Conservation (phyloP, 1,139 yeast genomes). For the Blastobotrys apis region DNA sequence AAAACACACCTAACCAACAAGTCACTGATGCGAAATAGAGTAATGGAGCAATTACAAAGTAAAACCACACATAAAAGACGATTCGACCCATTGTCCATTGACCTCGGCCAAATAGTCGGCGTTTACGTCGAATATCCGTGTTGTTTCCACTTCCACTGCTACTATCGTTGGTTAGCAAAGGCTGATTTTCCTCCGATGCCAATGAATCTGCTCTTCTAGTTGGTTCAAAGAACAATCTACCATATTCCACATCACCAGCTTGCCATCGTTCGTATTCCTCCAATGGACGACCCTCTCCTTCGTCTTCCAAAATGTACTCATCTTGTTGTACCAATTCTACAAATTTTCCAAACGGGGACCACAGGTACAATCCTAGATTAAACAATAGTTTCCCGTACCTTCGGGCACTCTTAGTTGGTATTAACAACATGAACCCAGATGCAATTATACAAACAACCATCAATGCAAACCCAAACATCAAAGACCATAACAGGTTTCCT, state of each 20-base stretch:
- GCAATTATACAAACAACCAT: slow-evolving; percentile 52
- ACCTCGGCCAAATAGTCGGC: slow-evolving; percentile 86
- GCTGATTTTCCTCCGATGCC: slow-evolving; percentile 4
- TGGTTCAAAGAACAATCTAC: slow-evolving; percentile 69
- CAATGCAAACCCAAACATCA: slow-evolving; percentile 64
- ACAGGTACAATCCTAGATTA: slow-evolving; percentile 63
- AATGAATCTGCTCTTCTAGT: background rate
- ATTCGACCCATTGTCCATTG: slow-evolving; percentile 85
- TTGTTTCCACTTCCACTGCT: slow-evolving; percentile 14
- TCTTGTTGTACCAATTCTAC: slow-evolving; percentile 75
- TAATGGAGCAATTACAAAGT: slow-evolving; percentile 65
- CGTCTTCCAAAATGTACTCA: slow-evolving; percentile 81
- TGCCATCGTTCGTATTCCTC: slow-evolving; percentile 91
- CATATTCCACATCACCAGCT: slow-evolving; percentile 56
- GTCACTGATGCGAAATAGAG: slow-evolving; percentile 51
- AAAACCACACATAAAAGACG: slow-evolving; percentile 69
- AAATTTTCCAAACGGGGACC: slow-evolving; percentile 86
- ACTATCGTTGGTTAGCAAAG: slow-evolving; percentile 2
- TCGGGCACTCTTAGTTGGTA: slow-evolving; percentile 41
- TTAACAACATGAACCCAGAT: slow-evolving; percentile 42
- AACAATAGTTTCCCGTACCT: slow-evolving; percentile 60
- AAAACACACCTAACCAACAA: slow-evolving; percentile 81
- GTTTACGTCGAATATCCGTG: slow-evolving; percentile 26
- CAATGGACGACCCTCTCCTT: slow-evolving; percentile 78
- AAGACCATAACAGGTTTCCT: slow-evolving; percentile 74